Evolutionary conservation across 805 yeast species (phyloP).

Genomic region (Yarrowia sp.): DNA sequence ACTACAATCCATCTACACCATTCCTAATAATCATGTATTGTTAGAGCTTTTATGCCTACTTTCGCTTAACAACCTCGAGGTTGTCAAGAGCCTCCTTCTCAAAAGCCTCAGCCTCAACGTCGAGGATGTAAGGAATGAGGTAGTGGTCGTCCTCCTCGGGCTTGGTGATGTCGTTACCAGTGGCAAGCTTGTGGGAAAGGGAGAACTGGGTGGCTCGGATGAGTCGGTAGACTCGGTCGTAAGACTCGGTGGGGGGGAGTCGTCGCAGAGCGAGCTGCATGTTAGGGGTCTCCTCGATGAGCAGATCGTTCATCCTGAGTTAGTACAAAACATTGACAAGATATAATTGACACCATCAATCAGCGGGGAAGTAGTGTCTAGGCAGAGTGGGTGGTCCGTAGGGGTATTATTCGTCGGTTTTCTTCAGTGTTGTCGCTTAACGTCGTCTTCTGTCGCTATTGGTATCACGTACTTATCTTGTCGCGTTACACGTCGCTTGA

Average conservation of each 20-base stretch:
- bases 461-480: background rate
- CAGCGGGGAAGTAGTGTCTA: too few relatives aligned
- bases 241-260: slow-evolving; percentile 81
- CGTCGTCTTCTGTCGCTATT: background rate
- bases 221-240: slow-evolving; percentile 91
- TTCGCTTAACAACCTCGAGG: slow-evolving; percentile 54
- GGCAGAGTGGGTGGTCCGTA: too few relatives aligned
- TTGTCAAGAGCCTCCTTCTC: slow-evolving; percentile 92
- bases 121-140: slow-evolving; percentile 86
- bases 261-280: slow-evolving; percentile 88
- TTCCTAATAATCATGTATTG: slow-evolving; percentile 36
- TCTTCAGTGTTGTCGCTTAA: too few relatives aligned
- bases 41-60: slow-evolving; percentile 38
- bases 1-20: background rate
- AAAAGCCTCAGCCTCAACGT: slow-evolving; percentile 89
- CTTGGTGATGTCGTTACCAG: slow-evolving; percentile 76
- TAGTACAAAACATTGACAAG: background rate
- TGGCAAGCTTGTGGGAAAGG: slow-evolving; percentile 82
- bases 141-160: slow-evolving; percentile 70
- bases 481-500: slow-evolving; percentile 7
- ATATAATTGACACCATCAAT: background rate
- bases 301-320: slow-evolving; percentile 76
- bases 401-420: too few relatives aligned
- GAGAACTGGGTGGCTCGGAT: slow-evolving; percentile 90
- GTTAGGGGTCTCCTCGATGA: slow-evolving; percentile 85